Conservation (phyloP, 2,329 filamentous ascomycete genomes). For the Apiospora arundinis region DNA sequence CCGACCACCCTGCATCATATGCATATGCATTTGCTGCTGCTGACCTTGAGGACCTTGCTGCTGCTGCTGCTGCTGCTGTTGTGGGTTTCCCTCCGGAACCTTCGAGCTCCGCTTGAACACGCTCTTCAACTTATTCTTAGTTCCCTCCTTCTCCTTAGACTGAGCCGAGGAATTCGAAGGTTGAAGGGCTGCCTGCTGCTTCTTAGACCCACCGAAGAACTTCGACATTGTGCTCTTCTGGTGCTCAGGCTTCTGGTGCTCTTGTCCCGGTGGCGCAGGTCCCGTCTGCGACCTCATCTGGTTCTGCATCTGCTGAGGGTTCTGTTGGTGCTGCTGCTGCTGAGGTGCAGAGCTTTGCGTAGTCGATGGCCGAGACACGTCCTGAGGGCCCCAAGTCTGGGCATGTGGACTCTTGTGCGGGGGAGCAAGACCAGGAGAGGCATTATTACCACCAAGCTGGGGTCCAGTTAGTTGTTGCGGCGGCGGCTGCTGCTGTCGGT, state of each 20-base stretch:
- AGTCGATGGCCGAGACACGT: neutral
- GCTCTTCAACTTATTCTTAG: constrained; percentile 36
- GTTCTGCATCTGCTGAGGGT: neutral
- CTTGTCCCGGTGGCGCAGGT: neutral
- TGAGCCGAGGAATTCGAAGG: constrained; percentile 26
- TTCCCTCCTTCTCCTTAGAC: constrained; percentile 36
- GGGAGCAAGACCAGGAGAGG: neutral
- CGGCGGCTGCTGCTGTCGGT: neutral
- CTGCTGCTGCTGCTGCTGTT: constrained; percentile 25
- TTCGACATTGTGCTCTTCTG: constrained; percentile 31
- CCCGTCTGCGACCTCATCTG: constrained; percentile 15
- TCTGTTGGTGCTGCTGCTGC: constrained; percentile 11
- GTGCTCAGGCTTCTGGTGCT: constrained; percentile 23
- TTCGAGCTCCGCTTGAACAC: constrained; percentile 39
- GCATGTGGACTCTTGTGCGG: neutral
- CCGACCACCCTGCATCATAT: constrained; percentile 5
- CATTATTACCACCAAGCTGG: neutral
- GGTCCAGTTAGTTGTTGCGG: neutral
- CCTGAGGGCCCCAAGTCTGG: neutral
- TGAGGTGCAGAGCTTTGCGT: constrained; percentile 16
- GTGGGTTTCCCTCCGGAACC: constrained; percentile 21
- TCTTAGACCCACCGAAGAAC: constrained; percentile 31
- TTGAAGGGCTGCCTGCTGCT: neutral
- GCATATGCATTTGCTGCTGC: neutral
- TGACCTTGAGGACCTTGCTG: constrained; percentile 23